These are phyloP conservation scores for Boletus rubescentipes DNA, from an alignment of 768 basidiomycete genomes.

Conservation along the genomic window DNA sequence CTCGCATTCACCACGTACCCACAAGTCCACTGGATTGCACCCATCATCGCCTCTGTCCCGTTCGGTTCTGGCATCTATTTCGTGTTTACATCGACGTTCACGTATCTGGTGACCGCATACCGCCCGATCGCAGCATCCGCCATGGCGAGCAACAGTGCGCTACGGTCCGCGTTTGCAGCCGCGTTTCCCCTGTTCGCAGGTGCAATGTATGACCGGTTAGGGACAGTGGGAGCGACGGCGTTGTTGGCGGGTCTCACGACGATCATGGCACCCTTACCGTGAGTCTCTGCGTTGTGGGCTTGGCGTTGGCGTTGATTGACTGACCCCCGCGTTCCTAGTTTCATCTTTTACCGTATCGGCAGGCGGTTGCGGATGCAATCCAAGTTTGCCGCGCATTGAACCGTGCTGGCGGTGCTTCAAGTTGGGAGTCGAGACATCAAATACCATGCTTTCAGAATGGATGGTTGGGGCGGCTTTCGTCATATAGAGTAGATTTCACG, in stretches of 20 bases:
- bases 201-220: constrained; percentile 51
- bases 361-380: constrained; percentile 43
- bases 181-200: constrained; percentile 54
- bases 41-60: constrained; percentile 43
- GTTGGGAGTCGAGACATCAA: too few relatives aligned
- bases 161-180: constrained; percentile 47
- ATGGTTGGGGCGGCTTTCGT: too few relatives aligned
- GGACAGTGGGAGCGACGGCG: constrained; percentile 70
- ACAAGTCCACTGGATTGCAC: constrained; percentile 47
- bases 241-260: constrained; percentile 65
- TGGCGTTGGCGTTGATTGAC: not conserved
- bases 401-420: too few relatives aligned
- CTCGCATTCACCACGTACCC: constrained; percentile 55
- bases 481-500: too few relatives aligned
- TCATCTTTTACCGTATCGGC: constrained; percentile 49
- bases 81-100: constrained; percentile 69
- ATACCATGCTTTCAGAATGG: too few relatives aligned
- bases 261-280: constrained; percentile 63
- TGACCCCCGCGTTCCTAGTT: constrained; percentile 29
- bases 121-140: constrained; percentile 57
- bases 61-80: constrained; percentile 59
- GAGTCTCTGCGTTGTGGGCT: constrained; percentile 19
- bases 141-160: constrained; percentile 62
- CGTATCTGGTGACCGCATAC: constrained; percentile 52
- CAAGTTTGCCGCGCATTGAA: constrained; percentile 36